Evolutionary conservation across 2,329 filamentous ascomycete species (phyloP), one percentile per base, ranked within the genome.

Genomic region (Penicillium sp.): DNA sequence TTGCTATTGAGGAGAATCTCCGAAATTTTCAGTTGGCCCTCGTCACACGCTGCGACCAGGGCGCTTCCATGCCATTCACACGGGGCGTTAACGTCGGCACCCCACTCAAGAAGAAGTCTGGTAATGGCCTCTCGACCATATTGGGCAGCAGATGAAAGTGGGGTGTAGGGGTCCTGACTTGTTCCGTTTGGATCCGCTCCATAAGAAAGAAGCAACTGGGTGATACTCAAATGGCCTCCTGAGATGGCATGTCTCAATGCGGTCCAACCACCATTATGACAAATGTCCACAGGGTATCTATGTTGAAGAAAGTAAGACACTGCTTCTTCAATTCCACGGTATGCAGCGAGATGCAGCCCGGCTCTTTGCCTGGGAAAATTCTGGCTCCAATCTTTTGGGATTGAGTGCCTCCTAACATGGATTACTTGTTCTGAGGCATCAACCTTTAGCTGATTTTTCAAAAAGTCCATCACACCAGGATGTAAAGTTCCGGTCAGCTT

Each of bases 81-180:
- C n/a, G 0, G 17, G 5, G 12, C n/a, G 2, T 52, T 10, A 8
- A 43, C 6, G 3, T 43, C 38, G 21, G 5, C 49, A 0, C 39
- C 49, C 1, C 17, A 1, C 0, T 52, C 19, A 19, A 52, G 8
- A 23, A 52, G 27, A 8, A 43, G 49, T 9, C 17, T 23, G 9
- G 4, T 6, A 2, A 15, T 25, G 12, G 5, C 15, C 1, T 42
- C 27, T 23, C 2, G 10, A 0, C 49, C 38, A 15, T 5, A 4
- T 6, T 31, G 10, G 35, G 38, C 27, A 17, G 49, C 49, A n/a
- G 6, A 0, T 43, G 49, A 13, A 31, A 51, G 49, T 6, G 47
- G 47, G 17, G 10, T 39, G 6, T 8, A 3, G 2, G 0, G 2
- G 2, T 41, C 1, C 12, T 21, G 4, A 0, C 12, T 4, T 8